A percentile compares a stretch with the other conserved stretches of the same genome.
These are phyloP conservation scores for Pinus albicaulis DNA, from an alignment of 75 land plant species.

Conservation along the genomic window DNA sequence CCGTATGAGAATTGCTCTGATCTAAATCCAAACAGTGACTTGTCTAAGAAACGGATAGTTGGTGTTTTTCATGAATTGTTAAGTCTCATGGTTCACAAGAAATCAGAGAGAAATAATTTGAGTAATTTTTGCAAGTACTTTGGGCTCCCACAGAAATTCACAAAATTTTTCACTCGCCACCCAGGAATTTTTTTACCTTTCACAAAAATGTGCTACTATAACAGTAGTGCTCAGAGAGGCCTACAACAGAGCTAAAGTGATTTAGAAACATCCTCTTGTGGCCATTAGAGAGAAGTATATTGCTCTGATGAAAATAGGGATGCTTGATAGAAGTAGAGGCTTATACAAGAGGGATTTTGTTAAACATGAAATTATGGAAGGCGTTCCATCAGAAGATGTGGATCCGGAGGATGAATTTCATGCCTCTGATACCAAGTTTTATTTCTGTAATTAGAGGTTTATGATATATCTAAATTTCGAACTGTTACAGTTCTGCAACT, in stretches of 20 bases:
- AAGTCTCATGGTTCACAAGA: conserved; percentile 54
- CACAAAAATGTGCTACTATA: conserved; percentile 44
- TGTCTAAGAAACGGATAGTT: conserved; percentile 62
- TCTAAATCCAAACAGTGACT: conserved; percentile 60
- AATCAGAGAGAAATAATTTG: conserved; percentile 45
- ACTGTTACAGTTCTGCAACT: no score
- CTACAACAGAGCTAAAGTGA: conserved; percentile 29
- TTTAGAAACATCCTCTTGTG: conserved; percentile 44
- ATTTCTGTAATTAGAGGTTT: no score
- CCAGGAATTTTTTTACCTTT: conserved; percentile 74
- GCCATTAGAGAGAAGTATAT: conserved; percentile 43
- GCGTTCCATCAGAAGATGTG: no score
- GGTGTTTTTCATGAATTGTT: conserved; percentile 77
- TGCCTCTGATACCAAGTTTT: no score
- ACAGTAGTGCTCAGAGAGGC: conserved; percentile 73
- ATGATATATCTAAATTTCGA: no score
- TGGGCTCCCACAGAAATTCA: conserved; percentile 54
- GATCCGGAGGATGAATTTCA: no score
- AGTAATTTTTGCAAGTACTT: conserved; percentile 55
- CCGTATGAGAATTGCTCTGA: no score
- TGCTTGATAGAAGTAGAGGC: not conserved
- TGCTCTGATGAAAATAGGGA: conserved; percentile 37
- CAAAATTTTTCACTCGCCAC: conserved; percentile 60
- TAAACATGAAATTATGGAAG: no score
- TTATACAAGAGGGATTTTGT: not conserved